Conservation (phyloP, 768 basidiomycete genomes). For the Suillus alpinus region DNA sequence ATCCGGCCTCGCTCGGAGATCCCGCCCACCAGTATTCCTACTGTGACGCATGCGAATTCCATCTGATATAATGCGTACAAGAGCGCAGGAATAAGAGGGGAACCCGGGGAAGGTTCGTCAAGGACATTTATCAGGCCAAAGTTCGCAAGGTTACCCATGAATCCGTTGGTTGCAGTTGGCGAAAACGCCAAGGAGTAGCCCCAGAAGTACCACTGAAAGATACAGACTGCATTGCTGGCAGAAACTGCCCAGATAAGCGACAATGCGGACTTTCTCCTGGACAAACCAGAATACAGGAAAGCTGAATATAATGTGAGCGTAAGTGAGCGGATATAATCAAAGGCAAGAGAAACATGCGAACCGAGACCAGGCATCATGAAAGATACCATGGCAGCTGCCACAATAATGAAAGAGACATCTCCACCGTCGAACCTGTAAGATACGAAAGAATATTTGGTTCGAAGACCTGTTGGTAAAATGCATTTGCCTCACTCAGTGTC, state of each 20-base stretch:
- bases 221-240: constrained; percentile 70
- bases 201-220: constrained; percentile 83
- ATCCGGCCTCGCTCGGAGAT: constrained; percentile 86
- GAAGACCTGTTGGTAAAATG: not conserved
- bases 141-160: constrained; percentile 77
- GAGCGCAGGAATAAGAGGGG: constrained; percentile 76
- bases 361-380: constrained; percentile 80
- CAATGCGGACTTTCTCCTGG: constrained; percentile 66
- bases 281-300: constrained; percentile 74
- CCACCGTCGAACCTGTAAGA: constrained; percentile 60
- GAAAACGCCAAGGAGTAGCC: constrained; percentile 87
- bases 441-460: constrained; percentile 7
- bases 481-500: constrained; percentile 21
- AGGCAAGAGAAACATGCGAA: constrained; percentile 21
- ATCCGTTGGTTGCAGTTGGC: constrained; percentile 66
- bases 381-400: constrained; percentile 68
- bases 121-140: constrained; percentile 76
- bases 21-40: constrained; percentile 72
- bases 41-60: constrained; percentile 83
- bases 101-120: constrained; percentile 70
- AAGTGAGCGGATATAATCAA: constrained; percentile 7
- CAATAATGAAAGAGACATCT: constrained; percentile 67
- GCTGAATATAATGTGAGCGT: constrained; percentile 35
- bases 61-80: constrained; percentile 86
- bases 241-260: constrained; percentile 73